Evolutionary conservation across 192 early-diverging fungal genomes (phyloP).

Genomic region (Pilaira anomala): DNA sequence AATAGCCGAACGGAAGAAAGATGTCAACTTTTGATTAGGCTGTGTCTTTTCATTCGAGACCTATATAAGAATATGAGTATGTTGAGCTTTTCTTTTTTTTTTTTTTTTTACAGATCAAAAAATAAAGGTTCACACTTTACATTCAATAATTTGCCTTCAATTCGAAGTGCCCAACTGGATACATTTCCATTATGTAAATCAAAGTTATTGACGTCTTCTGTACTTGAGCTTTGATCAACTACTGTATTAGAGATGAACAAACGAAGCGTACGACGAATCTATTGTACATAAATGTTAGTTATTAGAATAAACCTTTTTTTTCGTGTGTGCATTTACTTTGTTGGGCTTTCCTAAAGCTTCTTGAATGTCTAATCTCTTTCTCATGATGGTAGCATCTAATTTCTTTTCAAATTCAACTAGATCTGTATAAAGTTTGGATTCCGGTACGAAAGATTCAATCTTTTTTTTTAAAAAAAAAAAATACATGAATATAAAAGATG

Average conservation of each 20-base stretch:
- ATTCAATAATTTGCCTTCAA: conserved; percentile 88
- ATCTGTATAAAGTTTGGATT: conserved; percentile 84
- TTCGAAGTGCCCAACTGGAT: conserved; percentile 87
- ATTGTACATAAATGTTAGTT: neutral
- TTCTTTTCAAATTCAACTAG: conserved; percentile 84
- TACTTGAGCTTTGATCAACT: conserved; percentile 61
- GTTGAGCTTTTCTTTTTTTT: too few relatives aligned
- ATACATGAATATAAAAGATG: conserved; percentile 1
- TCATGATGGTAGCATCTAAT: conserved; percentile 85
- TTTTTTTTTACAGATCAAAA: too few relatives aligned
- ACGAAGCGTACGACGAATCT: conserved; percentile 63
- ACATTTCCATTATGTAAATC: conserved; percentile 47
- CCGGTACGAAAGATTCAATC: conserved; percentile 89
- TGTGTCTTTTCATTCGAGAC: conserved; percentile 82
- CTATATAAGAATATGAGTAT: conserved; percentile 73
- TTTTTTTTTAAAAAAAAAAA: conserved; percentile 29
- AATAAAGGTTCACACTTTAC: conserved; percentile 29
- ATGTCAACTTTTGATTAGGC: conserved; percentile 75
- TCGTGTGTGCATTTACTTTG: conserved; percentile 42
- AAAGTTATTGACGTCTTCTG: conserved; percentile 41
- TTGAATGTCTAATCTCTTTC: conserved; percentile 87
- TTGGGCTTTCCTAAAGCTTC: conserved; percentile 78
- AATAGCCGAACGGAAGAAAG: conserved; percentile 76
- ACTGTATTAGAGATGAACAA: conserved; percentile 86
- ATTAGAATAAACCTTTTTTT: neutral